Evolutionary conservation across 2,329 filamentous ascomycete genomes (phyloP).

Genomic region (Apiospora koreana): DNA sequence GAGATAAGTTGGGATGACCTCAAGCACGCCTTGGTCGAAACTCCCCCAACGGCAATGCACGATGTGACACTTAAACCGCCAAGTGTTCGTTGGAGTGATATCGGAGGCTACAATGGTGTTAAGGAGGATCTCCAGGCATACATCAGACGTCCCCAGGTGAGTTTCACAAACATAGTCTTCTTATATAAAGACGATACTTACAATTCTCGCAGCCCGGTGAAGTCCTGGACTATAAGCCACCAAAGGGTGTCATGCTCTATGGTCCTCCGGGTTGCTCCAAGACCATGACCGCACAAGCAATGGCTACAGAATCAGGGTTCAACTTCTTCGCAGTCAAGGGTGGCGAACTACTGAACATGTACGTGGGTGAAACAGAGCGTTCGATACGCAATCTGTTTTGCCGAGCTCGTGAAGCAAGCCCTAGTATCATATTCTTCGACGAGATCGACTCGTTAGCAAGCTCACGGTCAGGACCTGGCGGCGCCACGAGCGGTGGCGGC

Average conservation of each 20-base stretch:
- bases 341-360: constrained; percentile 92
- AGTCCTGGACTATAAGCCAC: constrained; percentile 52
- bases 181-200: constrained; percentile 7
- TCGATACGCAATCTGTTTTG: constrained; percentile 83
- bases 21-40: constrained; percentile 11
- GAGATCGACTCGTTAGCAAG: constrained; percentile 87
- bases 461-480: constrained; percentile 30
- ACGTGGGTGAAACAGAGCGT: constrained; percentile 91
- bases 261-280: constrained; percentile 95
- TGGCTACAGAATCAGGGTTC: constrained; percentile 86
- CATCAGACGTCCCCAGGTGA: constrained; percentile 38
- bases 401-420: constrained; percentile 80
- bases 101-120: constrained; percentile 79
- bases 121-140: constrained; percentile 62
- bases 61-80: constrained; percentile 88
- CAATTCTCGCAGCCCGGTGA: constrained; percentile 33
- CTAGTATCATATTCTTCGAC: constrained; percentile 95
- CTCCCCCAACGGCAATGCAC: constrained; percentile 77
- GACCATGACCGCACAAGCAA: constrained; percentile 86
- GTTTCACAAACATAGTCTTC: neutral
- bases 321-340: constrained; percentile 96
- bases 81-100: constrained; percentile 82
- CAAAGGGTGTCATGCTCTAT: constrained; percentile 85
- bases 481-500: constrained; percentile 38
- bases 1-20: constrained; percentile 52